Evolutionary conservation across 805 yeast genomes (phyloP), one percentile per base, ranked within the genome.

Genomic region (Kodamaea nitidulidarum): DNA sequence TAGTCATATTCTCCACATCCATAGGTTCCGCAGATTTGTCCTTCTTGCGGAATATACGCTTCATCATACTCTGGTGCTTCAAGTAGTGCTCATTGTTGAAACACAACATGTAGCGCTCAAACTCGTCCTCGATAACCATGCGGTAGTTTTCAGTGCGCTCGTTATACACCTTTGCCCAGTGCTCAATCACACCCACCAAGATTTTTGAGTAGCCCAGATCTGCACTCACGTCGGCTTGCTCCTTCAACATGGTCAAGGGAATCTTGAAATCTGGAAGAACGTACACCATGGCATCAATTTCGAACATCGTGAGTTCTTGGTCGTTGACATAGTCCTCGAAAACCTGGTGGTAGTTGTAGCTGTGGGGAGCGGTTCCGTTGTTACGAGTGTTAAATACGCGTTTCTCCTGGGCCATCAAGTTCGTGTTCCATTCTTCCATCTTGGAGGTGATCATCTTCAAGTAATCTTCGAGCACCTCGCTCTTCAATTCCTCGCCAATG

Each of bases 161-260:
- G 35, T 74, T 65, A 44, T 87, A 67, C 36, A 84, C 67, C 5
- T 63, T 66, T 22, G 83, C 75, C 69, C 88, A 84, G 43, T 81
- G 79, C 38, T 75, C 80, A 11, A 88, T 76, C 9, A 87, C 93
- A 16, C 91, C 93, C 9, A 81, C 80, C 24, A 88, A 67, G 18
- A 88, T 84, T 46, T 81, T 75, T 5, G 88, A 87, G 58, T 85
- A 88, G 3, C 87, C 86, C 3, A 91, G 79, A 22, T 83, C 90
- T 0, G 88, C 85, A 0, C 95, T 93, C 5, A 84, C 90, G 45
- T 84, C 95, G 11, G 87, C 81, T 58, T 88, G 95, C 54, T 88
- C 95, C n/a, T 82, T 80, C 42, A 88, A 77, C 81, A 88, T 83
- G 45, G 84, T 78, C 56, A 85, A 80, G 20, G 88, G 81, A 4